Conservation (phyloP, 164 flowering plant genomes). For the Taxillus chinensis region DNA sequence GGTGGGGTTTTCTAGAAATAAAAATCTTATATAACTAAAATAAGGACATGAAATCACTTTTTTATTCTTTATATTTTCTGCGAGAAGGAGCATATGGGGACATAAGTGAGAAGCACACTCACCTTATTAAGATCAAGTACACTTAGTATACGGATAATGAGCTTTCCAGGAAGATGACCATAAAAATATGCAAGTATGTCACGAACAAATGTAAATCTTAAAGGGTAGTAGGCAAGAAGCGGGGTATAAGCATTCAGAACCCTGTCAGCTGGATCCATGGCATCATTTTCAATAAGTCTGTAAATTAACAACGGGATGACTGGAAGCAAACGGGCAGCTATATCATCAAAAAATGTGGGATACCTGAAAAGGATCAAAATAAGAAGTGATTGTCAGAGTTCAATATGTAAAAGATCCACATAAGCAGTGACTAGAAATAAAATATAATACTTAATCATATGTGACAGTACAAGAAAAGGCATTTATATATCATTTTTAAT, state of each 20-base stretch:
- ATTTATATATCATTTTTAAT: too few species aligned
- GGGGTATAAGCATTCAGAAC: slow-evolving; percentile 54
- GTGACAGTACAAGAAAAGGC: too few species aligned
- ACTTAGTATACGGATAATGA: slow-evolving; percentile 65
- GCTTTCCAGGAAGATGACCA: slow-evolving; percentile 89
- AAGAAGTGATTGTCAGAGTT: background rate
- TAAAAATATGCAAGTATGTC: slow-evolving; percentile 95
- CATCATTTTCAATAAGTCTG: slow-evolving; percentile 93
- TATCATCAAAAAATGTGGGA: slow-evolving; percentile 92
- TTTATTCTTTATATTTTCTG: background rate
- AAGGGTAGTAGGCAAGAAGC: slow-evolving; percentile 73
- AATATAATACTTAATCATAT: background rate
- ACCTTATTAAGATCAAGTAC: slow-evolving; percentile 89
- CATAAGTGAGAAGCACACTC: slow-evolving; percentile 6
- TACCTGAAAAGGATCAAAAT: slow-evolving; percentile 34
- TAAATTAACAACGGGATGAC: slow-evolving; percentile 84
- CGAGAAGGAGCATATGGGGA: background rate
- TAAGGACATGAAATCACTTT: background rate
- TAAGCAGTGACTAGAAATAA: background rate
- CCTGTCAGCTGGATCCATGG: slow-evolving; percentile 68
- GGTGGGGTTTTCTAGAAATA: background rate
- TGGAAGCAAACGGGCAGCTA: slow-evolving; percentile 88
- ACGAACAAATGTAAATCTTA: slow-evolving; percentile 89
- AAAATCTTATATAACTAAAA: background rate
- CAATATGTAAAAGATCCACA: background rate